Evolutionary conservation across 2,329 filamentous ascomycete species (phyloP), one percentile per base, ranked within the genome.

Genomic region (Fusarium subtropicale): DNA sequence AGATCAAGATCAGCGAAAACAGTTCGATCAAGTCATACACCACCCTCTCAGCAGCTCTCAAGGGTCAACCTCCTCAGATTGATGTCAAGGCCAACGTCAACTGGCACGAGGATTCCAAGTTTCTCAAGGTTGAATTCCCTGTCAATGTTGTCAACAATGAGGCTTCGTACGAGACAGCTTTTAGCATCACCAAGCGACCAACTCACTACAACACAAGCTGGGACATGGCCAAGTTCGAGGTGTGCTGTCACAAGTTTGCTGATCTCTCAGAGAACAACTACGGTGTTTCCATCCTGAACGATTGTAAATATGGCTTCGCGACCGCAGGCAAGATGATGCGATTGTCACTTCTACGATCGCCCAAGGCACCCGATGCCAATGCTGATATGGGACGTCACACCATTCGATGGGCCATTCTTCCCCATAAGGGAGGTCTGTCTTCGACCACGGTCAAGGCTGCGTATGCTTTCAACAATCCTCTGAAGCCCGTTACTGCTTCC

Each of bases 151-250:
- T 90, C 72, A 97, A 95, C 80, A 97, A 91, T 0, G 94, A 97
- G 80, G 96, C 96, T 33, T 92, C 90, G 15, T 99, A 99, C 79
- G 96, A 99, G 80, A 97, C 93, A 10, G 94, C 97, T 75, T 98
- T 93, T 76, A 95, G 95, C 72, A 89, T 97, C 72, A 90, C 96
- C 67, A 89, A 89, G 71, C 88, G 96, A 31, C 95, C 96, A 4
- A 99, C 96, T 0, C 96, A 99, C 81, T 98, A 97, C 86, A 99
- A 99, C 82, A 99, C 96, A 5, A 87, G 88, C 71, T 97, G 94
- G 94, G 94, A 97, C 76, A 97, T 97, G 94, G 94, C 94, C 76
- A 97, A 97, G 76, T 97, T 97, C 74, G 94, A 97, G 82, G 94
- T 97, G 53, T 97, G 94, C 85, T 95, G 92, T 78, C 94, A 97